These are phyloP conservation scores for Alternaria angustiovoidea DNA, from an alignment of 2,329 filamentous ascomycete genomes.

Conservation along the genomic window DNA sequence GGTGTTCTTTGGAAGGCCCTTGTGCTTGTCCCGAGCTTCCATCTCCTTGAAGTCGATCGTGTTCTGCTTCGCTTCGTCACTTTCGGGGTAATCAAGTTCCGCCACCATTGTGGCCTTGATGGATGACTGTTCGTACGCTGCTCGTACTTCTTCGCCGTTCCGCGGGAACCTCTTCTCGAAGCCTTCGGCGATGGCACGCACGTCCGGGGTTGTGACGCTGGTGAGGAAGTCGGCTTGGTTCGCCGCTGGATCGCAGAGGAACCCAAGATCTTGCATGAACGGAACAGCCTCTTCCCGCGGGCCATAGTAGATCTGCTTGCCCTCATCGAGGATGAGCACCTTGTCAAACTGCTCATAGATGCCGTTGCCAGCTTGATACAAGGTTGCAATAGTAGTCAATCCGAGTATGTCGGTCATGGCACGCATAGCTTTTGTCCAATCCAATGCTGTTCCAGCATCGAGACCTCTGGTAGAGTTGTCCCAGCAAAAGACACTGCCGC, in stretches of 20 bases:
- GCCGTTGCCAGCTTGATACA: slow-evolving; percentile 61
- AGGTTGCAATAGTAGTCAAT: slow-evolving; percentile 62
- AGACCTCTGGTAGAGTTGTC: slow-evolving; percentile 54
- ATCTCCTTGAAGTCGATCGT: slow-evolving; percentile 61
- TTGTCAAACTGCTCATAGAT: slow-evolving; percentile 75
- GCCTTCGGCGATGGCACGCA: slow-evolving; percentile 45
- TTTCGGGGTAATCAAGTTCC: slow-evolving; percentile 66
- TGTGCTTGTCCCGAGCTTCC: slow-evolving; percentile 63
- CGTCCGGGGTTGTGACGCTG: slow-evolving; percentile 64
- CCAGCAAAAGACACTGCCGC: slow-evolving; percentile 61
- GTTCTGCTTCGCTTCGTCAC: slow-evolving; percentile 52
- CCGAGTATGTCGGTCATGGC: slow-evolving; percentile 59
- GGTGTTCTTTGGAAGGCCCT: slow-evolving; percentile 60
- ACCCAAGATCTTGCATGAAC: slow-evolving; percentile 74
- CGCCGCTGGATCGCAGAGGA: slow-evolving; percentile 60
- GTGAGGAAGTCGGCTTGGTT: slow-evolving; percentile 78
- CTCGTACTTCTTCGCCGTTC: slow-evolving; percentile 56
- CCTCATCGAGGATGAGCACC: slow-evolving; percentile 75
- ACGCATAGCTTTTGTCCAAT: slow-evolving; percentile 63
- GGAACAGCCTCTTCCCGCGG: slow-evolving; percentile 63
- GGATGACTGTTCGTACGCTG: slow-evolving; percentile 59
- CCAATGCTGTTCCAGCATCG: slow-evolving; percentile 56
- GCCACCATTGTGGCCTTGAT: slow-evolving; percentile 61
- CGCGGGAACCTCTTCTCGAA: slow-evolving; percentile 54
- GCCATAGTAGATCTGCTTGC: slow-evolving; percentile 78